These are phyloP conservation scores for Ophiocordyceps sinensis DNA, from an alignment of 2,329 filamentous ascomycete genomes.

Conservation along the genomic window DNA sequence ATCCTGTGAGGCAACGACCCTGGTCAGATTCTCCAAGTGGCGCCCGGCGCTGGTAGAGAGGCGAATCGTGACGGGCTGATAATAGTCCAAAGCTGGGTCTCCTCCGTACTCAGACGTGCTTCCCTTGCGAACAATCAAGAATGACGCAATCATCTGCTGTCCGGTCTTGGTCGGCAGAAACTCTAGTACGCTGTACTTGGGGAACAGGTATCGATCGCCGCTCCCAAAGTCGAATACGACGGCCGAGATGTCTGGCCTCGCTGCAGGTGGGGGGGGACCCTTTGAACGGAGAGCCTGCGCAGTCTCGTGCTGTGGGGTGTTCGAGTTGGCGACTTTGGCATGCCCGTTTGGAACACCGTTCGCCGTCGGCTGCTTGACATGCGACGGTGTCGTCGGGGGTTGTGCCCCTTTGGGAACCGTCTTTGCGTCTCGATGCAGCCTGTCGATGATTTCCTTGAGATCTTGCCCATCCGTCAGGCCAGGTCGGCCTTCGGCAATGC, in stretches of 20 bases:
- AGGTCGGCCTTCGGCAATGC: slow-evolving; percentile 36
- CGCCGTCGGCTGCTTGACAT: slow-evolving; percentile 14
- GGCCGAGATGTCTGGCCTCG: slow-evolving; percentile 48
- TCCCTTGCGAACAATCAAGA: slow-evolving; percentile 61
- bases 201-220: slow-evolving; percentile 66
- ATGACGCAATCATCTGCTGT: slow-evolving; percentile 56
- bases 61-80: slow-evolving; percentile 57
- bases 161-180: slow-evolving; percentile 35
- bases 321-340: slow-evolving; percentile 6
- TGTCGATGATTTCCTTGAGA: slow-evolving; percentile 37
- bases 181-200: slow-evolving; percentile 64
- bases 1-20: slow-evolving; percentile 47
- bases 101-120: slow-evolving; percentile 49
- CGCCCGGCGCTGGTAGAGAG: slow-evolving; percentile 38
- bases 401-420: slow-evolving; percentile 14
- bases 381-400: slow-evolving; percentile 12
- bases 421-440: slow-evolving; percentile 28
- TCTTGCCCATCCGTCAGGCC: slow-evolving; percentile 38
- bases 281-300: slow-evolving; percentile 46
- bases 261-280: slow-evolving; percentile 37
- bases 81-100: slow-evolving; percentile 54
- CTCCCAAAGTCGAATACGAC: slow-evolving; percentile 57
- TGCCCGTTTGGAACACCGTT: slow-evolving; percentile 20
- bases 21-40: slow-evolving; percentile 44
- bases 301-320: slow-evolving; percentile 13